phyloP scores from a whole-genome alignment of 2,329 filamentous ascomycete species.

The Microcera coccophila region DNA sequence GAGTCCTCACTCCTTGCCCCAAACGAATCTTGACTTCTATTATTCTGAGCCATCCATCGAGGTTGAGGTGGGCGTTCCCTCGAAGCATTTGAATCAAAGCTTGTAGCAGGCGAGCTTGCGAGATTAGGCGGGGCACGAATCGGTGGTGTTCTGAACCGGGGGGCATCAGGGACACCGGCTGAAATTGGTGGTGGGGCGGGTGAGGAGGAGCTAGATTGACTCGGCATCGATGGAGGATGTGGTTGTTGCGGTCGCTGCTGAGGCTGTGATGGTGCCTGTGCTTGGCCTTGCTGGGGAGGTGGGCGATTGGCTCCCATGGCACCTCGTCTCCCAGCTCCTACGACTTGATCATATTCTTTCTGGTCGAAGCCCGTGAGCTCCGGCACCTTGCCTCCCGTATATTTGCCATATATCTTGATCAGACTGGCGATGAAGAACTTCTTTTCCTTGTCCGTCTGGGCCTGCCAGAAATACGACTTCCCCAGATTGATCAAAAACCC shows the following conservation, averaged over 20 bases:
- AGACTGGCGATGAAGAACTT: slow-evolving; percentile 97
- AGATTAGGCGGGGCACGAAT: slow-evolving; percentile 38
- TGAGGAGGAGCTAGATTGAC: slow-evolving; percentile 9
- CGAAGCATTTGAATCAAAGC: slow-evolving; percentile 46
- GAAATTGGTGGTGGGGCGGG: slow-evolving; percentile 14
- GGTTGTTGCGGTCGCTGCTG: slow-evolving; percentile 11
- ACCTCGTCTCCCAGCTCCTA: slow-evolving; percentile 52
- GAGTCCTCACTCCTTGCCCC: slow-evolving; percentile 48
- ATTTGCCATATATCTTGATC: slow-evolving; percentile 95
- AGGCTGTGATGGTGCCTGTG: slow-evolving; percentile 8
- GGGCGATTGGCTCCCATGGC: slow-evolving; percentile 12
- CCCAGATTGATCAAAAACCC: slow-evolving; percentile 86
- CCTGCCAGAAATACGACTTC: slow-evolving; percentile 97
- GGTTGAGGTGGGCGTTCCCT: slow-evolving; percentile 41
- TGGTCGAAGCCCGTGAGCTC: slow-evolving; percentile 78
- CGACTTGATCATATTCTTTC: slow-evolving; percentile 70
- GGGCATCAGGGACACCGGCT: slow-evolving; percentile 21
- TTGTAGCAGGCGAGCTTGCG: slow-evolving; percentile 47
- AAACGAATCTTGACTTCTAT: slow-evolving; percentile 56
- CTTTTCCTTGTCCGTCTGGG: slow-evolving; percentile 90
- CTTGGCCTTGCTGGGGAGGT: slow-evolving; percentile 28
- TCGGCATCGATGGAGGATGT: not conserved
- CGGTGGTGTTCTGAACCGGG: slow-evolving; percentile 28
- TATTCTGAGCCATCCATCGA: slow-evolving; percentile 46
- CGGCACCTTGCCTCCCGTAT: slow-evolving; percentile 80